These are phyloP conservation scores for Lecanicillium sp. DNA, from an alignment of 2,329 filamentous ascomycete genomes.

Conservation along the genomic window DNA sequence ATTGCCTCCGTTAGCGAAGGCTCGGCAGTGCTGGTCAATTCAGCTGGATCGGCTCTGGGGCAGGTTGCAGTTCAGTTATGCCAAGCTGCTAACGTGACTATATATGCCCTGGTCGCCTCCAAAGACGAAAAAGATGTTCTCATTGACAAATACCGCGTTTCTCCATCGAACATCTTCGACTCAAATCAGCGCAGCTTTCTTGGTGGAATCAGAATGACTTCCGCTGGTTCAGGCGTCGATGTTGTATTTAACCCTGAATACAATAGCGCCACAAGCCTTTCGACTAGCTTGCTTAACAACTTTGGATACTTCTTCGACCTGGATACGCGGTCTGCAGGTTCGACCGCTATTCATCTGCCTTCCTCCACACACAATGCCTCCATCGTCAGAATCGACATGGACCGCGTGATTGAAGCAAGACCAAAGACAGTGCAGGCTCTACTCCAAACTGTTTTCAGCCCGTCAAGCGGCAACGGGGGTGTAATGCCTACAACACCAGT, in stretches of 20 bases:
- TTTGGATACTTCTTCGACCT: background rate
- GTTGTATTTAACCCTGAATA: background rate
- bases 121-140: too few relatives aligned
- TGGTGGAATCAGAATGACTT: too few relatives aligned
- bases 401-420: too few relatives aligned
- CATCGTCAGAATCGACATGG: background rate
- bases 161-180: background rate
- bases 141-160: too few relatives aligned
- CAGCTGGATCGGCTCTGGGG: background rate
- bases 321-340: background rate
- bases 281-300: background rate
- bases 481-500: too few relatives aligned
- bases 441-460: too few relatives aligned
- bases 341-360: background rate
- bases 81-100: too few relatives aligned
- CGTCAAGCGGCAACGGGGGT: too few relatives aligned
- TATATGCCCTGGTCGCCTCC: too few relatives aligned
- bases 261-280: background rate
- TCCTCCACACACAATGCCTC: slow-evolving; percentile 4
- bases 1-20: background rate
- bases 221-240: background rate
- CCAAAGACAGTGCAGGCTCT: too few relatives aligned
- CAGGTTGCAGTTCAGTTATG: background rate
- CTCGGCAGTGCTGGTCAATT: background rate
- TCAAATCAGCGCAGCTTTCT: too few relatives aligned